Evolutionary conservation across 108 stramenopile species (phyloP), one percentile per base, ranked within the genome.

Genomic region (Epithemia pelagica): DNA sequence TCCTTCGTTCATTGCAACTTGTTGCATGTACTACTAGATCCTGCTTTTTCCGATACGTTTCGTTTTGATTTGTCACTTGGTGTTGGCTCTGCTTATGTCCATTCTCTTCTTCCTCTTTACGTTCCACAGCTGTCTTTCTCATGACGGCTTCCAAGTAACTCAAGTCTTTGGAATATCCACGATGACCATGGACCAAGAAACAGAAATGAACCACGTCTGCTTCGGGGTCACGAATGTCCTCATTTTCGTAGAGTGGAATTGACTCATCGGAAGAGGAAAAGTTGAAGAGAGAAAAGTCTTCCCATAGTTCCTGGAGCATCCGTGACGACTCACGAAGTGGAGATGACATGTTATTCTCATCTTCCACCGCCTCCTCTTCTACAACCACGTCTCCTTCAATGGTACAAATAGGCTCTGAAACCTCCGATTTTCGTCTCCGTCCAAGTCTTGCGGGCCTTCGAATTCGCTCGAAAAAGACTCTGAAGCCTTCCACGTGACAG

Each of bases 1-100:
- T 95, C 64, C 79, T 80, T 19, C 77, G 69, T 56, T 89, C 88
- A 69, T 95, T 95, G 74, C 87, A 90, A 20, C 67, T 64, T 27
- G 78, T 64, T 37, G 62, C 76, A 64, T 94, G 84, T 0, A 90
- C 80, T 8, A 90, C 70, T 56, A 94, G 66, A n/a, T 77, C 74
- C 21, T 72, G 77, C 51, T 2, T 23, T 23, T 29, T 46, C n/a
- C n/a, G n/a, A n/a, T n/a, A n/a, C n/a, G 15, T 20, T 7, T 7
- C 1, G 66, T 30, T 24, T 15, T 24, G 52, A 31, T 64, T 27
- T 58, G 19, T 46, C 67, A 0, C 27, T 26, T 2, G 28, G 26
- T 58, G 55, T 25, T 56, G 21, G 0, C 27, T 64, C 31, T 26
- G 37, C 28, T 3, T 0, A 10, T 0, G 1, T 15, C 31, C 32